Evolutionary conservation across 2,329 filamentous ascomycete genomes (phyloP).

Genomic region (Penicillium sp.): DNA sequence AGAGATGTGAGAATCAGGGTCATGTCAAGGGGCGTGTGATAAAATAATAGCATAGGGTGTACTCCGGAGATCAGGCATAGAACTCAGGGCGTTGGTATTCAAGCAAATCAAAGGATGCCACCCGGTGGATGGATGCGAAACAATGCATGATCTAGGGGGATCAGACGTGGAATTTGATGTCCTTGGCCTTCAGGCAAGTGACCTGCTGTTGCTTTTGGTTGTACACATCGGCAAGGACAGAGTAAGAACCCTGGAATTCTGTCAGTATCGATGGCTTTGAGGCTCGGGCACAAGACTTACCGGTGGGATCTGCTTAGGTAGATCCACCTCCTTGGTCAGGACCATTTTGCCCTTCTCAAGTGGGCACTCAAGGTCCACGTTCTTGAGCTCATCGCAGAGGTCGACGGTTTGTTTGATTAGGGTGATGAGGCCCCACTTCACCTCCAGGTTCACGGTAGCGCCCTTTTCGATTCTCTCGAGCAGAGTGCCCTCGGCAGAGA

Average conservation of each 20-base stretch:
- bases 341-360: constrained; percentile 74
- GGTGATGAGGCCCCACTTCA: constrained; percentile 93
- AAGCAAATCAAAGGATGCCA: constrained; percentile 12
- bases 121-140: constrained; percentile 17
- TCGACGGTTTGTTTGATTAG: constrained; percentile 79
- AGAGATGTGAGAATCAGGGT: constrained; percentile 10
- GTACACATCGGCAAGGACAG: constrained; percentile 81
- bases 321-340: constrained; percentile 77
- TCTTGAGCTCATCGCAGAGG: constrained; percentile 83
- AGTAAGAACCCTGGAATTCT: constrained; percentile 74
- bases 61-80: constrained; percentile 1
- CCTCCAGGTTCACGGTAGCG: constrained; percentile 76
- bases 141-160: constrained; percentile 1
- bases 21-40: constrained; percentile 17
- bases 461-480: constrained; percentile 71
- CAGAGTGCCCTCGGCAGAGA: constrained; percentile 77
- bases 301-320: constrained; percentile 84
- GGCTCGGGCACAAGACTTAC: constrained; percentile 57
- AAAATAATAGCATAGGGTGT: constrained; percentile 8
- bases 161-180: constrained; percentile 34
- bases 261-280: constrained; percentile 5
- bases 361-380: constrained; percentile 87
- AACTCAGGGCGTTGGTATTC: not conserved
- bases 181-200: constrained; percentile 76
- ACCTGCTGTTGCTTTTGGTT: constrained; percentile 72